These are phyloP conservation scores for Salix koriyanagi DNA, from an alignment of 345 rosid species.

Conservation along the genomic window DNA sequence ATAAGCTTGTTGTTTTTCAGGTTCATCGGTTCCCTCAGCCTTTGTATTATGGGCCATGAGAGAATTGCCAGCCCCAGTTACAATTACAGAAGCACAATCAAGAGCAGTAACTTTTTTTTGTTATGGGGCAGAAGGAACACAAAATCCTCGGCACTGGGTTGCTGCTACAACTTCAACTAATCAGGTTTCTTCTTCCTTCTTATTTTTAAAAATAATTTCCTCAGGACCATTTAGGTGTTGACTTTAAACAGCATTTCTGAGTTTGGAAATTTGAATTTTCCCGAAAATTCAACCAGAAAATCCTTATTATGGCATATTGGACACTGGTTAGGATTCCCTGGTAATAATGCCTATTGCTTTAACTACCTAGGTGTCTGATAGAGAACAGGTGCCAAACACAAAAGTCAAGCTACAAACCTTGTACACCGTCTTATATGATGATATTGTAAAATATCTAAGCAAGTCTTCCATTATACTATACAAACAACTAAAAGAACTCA, in stretches of 20 bases:
- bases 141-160: slow-evolving; percentile 38
- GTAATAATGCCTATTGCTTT: neutral
- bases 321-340: neutral
- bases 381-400: neutral
- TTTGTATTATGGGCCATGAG: slow-evolving; percentile 58
- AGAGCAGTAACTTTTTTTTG: slow-evolving; percentile 35
- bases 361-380: neutral
- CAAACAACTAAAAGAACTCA: too few relatives aligned
- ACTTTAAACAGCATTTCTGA: neutral
- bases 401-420: neutral
- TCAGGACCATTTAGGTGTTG: neutral
- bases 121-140: slow-evolving; percentile 25
- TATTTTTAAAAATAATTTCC: neutral
- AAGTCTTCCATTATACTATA: neutral
- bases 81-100: slow-evolving; percentile 35
- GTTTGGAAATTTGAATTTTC: neutral
- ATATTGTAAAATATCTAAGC: neutral
- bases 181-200: slow-evolving; percentile 34
- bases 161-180: slow-evolving; percentile 37
- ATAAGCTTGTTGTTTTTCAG: slow-evolving; percentile 18
- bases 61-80: slow-evolving; percentile 39
- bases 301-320: neutral
- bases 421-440: neutral
- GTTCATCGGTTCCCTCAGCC: slow-evolving; percentile 64
- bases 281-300: neutral